Base-by-base conservation (phyloP, 2,329 filamentous ascomycete species). In the Kalmusia sp. region DNA sequence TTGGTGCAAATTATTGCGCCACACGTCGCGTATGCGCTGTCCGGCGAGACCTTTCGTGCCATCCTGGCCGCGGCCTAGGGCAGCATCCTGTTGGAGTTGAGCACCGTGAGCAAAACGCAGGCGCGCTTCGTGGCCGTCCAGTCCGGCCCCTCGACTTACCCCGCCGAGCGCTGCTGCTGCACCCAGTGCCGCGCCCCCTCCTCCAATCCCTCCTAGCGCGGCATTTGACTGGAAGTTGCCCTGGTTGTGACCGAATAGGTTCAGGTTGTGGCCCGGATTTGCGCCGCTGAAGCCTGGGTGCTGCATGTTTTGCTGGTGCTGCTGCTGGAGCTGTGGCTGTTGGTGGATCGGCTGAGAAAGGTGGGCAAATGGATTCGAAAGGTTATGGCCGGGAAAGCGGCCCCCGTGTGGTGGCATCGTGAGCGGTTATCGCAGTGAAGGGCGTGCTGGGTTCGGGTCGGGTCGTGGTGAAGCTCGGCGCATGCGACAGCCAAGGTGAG, bases 11-110 rank as follows among this genome's bases (percentile, higher is more conserved):
- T 98, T 98, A 65, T 92, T 86, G 72, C 89, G 90, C 95, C 95
- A 99, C 33, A 99, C 95, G 68, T 99, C 93, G 61, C 93, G 86
- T 87, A 98, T 98, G 73, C 92, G 84, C 57, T 87, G 86, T 7
- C 63, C 64, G 68, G 92, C 81, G 15, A 84, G 83, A 55, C 85
- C 76, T 84, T 86, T 74, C 75, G 76, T 63, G 75, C 83, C 70
- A 25, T 84, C 79, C 49, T 83, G 79, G 56, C 82, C 84, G 54
- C 85, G 79, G 27, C 63, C 65, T 28, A 73, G 34, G 5, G 74
- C 76, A 9, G 75, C 72, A 44, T 80, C 76, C 59, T 82, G 77
- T 58, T 83, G 80, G 61, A 82, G 72, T 35, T 79, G 78, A 24
- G 79, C 89, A 73, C 87, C 89, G 70, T 93, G 88, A 53, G 89